phyloP scores from a whole-genome alignment of 257 asterid genomes.

The Schizonepeta tenuifolia region DNA sequence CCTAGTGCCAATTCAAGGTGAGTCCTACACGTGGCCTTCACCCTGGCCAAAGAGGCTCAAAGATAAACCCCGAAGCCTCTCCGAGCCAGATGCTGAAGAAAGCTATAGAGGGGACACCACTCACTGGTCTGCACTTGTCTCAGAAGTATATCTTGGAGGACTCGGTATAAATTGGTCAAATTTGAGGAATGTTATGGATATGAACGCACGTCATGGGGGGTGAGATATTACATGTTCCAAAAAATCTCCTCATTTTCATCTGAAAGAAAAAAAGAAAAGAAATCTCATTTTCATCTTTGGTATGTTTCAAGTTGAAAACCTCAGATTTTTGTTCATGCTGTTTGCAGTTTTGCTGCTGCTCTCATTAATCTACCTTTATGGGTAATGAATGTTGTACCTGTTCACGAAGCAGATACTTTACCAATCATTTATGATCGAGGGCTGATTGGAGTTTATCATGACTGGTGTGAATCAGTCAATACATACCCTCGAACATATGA shows the following conservation, averaged over 20 bases:
- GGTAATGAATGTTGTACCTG: constrained; percentile 92
- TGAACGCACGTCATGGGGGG: constrained; percentile 99
- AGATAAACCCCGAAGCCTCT: constrained; percentile 63
- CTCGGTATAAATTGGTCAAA: constrained; percentile 73
- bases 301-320: constrained; percentile 1
- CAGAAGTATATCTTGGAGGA: constrained; percentile 76
- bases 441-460: constrained; percentile 89
- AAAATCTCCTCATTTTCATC: background rate
- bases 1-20: constrained; percentile 55
- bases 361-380: constrained; percentile 63
- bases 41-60: constrained; percentile 89
- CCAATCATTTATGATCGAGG: constrained; percentile 85
- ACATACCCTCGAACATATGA: constrained; percentile 92
- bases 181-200: constrained; percentile 87
- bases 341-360: constrained; percentile 86
- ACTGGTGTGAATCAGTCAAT: constrained; percentile 94
- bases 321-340: background rate
- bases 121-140: constrained; percentile 87
- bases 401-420: constrained; percentile 72
- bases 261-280: too few species aligned
- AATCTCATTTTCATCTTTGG: too few species aligned
- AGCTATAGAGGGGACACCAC: constrained; percentile 64
- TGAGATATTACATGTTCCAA: constrained; percentile 38
- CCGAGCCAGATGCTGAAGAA: constrained; percentile 63
- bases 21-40: constrained; percentile 67